These are phyloP conservation scores for Amanita muscaria DNA, from an alignment of 768 basidiomycete species.

Conservation along the genomic window DNA sequence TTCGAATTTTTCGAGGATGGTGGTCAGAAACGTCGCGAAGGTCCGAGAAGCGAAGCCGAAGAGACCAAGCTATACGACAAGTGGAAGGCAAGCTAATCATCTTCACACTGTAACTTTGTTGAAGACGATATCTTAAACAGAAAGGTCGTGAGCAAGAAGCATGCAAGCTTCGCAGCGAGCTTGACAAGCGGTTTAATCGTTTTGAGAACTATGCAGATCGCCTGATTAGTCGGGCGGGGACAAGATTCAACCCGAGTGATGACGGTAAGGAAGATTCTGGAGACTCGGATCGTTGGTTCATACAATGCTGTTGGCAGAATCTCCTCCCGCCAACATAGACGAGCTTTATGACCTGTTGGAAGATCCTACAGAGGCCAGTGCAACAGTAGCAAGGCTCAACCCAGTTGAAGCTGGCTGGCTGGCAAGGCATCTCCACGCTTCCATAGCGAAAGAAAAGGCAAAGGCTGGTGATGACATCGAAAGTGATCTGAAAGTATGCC, in stretches of 20 bases:
- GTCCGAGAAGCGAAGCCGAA: constrained; percentile 63
- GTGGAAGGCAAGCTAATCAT: constrained; percentile 55
- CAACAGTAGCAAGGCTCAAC: constrained; percentile 32
- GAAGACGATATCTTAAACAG: constrained; percentile 24
- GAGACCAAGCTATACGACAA: constrained; percentile 48
- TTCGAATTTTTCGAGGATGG: constrained; percentile 53
- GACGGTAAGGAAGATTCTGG: constrained; percentile 30
- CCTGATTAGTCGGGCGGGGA: constrained; percentile 48
- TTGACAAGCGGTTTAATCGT: constrained; percentile 44
- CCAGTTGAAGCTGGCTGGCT: constrained; percentile 54
- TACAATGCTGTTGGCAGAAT: constrained; percentile 18
- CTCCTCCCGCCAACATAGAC: constrained; percentile 41
- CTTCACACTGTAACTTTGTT: not conserved
- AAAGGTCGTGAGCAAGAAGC: constrained; percentile 47
- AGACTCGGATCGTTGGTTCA: constrained; percentile 4
- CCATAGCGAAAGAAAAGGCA: constrained; percentile 40
- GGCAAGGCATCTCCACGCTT: constrained; percentile 41
- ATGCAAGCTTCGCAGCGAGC: constrained; percentile 44
- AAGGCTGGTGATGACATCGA: constrained; percentile 53
- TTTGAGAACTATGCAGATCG: constrained; percentile 59
- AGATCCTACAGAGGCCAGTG: constrained; percentile 37
- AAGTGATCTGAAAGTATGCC: constrained; percentile 59
- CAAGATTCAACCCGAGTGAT: constrained; percentile 28
- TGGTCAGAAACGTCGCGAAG: constrained; percentile 41
- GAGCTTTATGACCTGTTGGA: constrained; percentile 58